Conservation (phyloP, 2,329 filamentous ascomycete genomes). For the Aspergillus ochraceus region DNA sequence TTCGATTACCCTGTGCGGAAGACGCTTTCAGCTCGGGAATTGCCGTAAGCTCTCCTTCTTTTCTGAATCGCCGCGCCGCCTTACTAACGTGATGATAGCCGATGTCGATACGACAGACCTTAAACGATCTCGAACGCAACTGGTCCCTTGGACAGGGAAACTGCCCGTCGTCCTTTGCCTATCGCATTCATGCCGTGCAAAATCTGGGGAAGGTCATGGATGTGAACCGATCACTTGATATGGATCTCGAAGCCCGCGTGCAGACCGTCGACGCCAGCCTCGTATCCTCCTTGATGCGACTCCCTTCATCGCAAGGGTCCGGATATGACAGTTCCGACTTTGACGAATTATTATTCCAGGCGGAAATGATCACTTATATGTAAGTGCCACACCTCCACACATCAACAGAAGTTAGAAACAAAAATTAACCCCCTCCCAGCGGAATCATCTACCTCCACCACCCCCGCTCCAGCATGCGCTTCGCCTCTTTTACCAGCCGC, state of each 20-base stretch:
- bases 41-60: constrained; percentile 10
- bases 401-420: too few species aligned
- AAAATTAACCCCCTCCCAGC: constrained; percentile 7
- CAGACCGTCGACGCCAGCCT: constrained; percentile 57
- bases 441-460: constrained; percentile 70
- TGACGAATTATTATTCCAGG: constrained; percentile 57
- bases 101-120: constrained; percentile 56
- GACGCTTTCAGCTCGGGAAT: constrained; percentile 44
- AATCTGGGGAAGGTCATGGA: constrained; percentile 70
- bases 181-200: constrained; percentile 72
- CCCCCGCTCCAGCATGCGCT: constrained; percentile 64
- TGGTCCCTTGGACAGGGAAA: constrained; percentile 65
- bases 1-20: constrained; percentile 75
- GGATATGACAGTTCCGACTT: constrained; percentile 64
- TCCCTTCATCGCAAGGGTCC: constrained; percentile 67
- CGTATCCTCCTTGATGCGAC: constrained; percentile 64
- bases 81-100: constrained; percentile 38
- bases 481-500: constrained; percentile 20
- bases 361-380: constrained; percentile 32
- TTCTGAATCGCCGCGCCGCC: background rate
- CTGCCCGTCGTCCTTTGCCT: constrained; percentile 75
- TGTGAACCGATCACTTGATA: constrained; percentile 23
- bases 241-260: constrained; percentile 27
- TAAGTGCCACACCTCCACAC: constrained; percentile 3
- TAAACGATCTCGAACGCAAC: constrained; percentile 55